A percentile compares a stretch with the other conserved stretches of the same genome.
These are phyloP conservation scores for Arthrobotrys pseudoclavata DNA, from an alignment of 2,329 filamentous ascomycete species.

Conservation along the genomic window DNA sequence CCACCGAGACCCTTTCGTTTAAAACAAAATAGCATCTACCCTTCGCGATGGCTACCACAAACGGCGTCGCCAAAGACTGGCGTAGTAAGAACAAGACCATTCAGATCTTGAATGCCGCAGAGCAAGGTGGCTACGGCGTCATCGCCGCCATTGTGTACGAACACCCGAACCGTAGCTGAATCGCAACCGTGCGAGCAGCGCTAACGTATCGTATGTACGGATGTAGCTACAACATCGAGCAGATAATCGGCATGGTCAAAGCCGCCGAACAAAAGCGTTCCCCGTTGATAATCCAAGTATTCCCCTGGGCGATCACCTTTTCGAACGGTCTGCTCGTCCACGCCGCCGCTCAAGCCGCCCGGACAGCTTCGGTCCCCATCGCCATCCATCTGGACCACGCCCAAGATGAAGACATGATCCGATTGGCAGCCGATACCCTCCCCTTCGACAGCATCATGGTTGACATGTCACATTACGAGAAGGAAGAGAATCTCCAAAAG, in stretches of 20 bases:
- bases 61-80: conserved; percentile 45
- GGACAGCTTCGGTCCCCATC: conserved; percentile 73
- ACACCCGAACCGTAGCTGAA: background rate
- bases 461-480: conserved; percentile 81
- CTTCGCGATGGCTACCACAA: conserved; percentile 30
- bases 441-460: conserved; percentile 82
- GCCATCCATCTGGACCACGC: conserved; percentile 77
- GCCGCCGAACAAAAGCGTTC: conserved; percentile 78
- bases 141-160: conserved; percentile 71
- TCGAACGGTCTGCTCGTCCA: conserved; percentile 72
- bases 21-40: background rate
- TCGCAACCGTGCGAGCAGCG: background rate
- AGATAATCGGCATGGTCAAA: conserved; percentile 76
- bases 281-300: conserved; percentile 79
- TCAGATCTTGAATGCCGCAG: conserved; percentile 73
- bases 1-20: too few relatives aligned
- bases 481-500: conserved; percentile 76
- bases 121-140: conserved; percentile 72
- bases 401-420: conserved; percentile 75
- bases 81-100: conserved; percentile 70
- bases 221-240: conserved; percentile 79
- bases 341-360: conserved; percentile 72
- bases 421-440: conserved; percentile 73
- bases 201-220: conserved; percentile 57
- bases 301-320: conserved; percentile 80